Conservation (phyloP, 2,329 filamentous ascomycete species). For the Scytalidium sp. region DNA sequence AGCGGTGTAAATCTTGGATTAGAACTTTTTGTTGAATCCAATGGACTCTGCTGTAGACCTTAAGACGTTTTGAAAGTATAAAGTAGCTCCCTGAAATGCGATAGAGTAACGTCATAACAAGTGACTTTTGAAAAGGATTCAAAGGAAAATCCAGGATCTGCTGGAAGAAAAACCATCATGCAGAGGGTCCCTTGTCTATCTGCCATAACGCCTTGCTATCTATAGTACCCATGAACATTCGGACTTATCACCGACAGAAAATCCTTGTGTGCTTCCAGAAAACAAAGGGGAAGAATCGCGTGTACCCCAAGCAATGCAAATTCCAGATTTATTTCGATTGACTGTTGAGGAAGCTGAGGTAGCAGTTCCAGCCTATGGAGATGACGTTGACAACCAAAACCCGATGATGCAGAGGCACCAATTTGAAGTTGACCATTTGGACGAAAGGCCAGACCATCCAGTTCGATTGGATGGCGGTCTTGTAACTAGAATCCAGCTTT, state of each 20-base stretch:
- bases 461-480: conserved; percentile 62
- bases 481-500: conserved; percentile 59
- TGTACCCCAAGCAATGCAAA: not conserved
- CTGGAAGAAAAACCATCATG: no score
- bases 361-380: conserved; percentile 52
- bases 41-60: no score
- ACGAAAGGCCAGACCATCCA: conserved; percentile 69
- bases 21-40: no score
- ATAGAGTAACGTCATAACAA: not conserved
- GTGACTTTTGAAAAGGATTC: not conserved
- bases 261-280: no score
- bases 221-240: no score
- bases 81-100: not conserved
- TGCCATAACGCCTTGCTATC: no score
- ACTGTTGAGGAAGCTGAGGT: conserved; percentile 33
- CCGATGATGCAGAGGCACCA: conserved; percentile 65
- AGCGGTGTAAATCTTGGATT: no score
- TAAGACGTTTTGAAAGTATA: not conserved
- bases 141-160: no score
- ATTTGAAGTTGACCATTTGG: conserved; percentile 67
- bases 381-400: conserved; percentile 71
- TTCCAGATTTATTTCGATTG: not conserved
- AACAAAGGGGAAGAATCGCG: no score
- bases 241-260: no score
- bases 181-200: no score